Conservation (phyloP, 1,284 basidiomycete genomes). For the Ganoderma resinaceum region DNA sequence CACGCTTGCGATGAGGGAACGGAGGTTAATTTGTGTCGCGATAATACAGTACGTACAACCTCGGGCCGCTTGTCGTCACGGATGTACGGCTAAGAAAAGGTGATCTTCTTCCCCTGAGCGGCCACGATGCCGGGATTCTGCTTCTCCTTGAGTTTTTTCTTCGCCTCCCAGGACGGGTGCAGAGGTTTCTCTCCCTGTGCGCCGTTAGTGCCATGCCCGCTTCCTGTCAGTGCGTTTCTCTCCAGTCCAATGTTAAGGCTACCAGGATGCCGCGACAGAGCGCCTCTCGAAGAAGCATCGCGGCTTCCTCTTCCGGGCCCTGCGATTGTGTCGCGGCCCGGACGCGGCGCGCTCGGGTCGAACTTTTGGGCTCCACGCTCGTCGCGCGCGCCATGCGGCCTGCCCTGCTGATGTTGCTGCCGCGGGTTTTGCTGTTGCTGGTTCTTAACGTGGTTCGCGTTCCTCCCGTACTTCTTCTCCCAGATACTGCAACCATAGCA, state of each 20-base stretch:
- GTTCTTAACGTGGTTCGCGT: slow-evolving; percentile 90
- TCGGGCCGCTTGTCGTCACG: not conserved
- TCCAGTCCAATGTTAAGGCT: slow-evolving; percentile 12
- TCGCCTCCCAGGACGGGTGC: slow-evolving; percentile 96
- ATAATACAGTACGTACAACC: not conserved
- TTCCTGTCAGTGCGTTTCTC: slow-evolving; percentile 13
- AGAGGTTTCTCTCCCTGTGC: slow-evolving; percentile 52
- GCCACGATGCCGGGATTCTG: slow-evolving; percentile 59
- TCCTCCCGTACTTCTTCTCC: slow-evolving; percentile 95
- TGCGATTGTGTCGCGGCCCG: not conserved
- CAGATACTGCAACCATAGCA: slow-evolving; percentile 72
- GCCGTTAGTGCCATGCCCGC: slow-evolving; percentile 8
- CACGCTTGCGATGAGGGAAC: not conserved
- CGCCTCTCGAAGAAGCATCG: not conserved
- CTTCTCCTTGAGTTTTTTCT: slow-evolving; percentile 77
- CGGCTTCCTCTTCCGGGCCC: not conserved
- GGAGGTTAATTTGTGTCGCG: not conserved
- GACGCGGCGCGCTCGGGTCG: not conserved
- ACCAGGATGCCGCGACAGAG: not conserved
- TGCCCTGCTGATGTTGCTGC: slow-evolving; percentile 18
- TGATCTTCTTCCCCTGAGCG: slow-evolving; percentile 73
- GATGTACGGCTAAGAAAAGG: slow-evolving; percentile 46
- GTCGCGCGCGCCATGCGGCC: slow-evolving; percentile 6
- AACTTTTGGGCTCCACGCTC: not conserved
- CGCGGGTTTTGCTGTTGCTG: slow-evolving; percentile 44